Evolutionary conservation across 1,284 basidiomycete genomes (phyloP).

Genomic region (Tetrapyrgos nigripes): DNA sequence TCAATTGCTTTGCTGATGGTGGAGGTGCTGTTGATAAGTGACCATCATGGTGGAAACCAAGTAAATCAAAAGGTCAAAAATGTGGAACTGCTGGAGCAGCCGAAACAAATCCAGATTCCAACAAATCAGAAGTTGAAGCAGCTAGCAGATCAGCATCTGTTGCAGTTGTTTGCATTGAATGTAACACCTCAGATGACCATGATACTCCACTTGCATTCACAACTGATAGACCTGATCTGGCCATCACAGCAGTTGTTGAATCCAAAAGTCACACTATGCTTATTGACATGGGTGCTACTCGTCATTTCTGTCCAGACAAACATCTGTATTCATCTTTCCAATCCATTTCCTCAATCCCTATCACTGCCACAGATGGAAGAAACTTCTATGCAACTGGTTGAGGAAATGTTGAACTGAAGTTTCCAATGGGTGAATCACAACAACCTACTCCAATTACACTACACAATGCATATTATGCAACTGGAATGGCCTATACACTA

Average conservation of each 20-base stretch:
- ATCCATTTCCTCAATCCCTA: constrained; percentile 22
- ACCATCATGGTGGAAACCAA: not conserved
- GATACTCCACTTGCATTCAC: too few species aligned
- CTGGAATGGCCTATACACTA: constrained; percentile 39
- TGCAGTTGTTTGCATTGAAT: not conserved
- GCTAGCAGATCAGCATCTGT: too few species aligned
- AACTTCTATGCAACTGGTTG: constrained; percentile 19
- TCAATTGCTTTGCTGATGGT: constrained; percentile 4
- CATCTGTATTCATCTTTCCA: constrained; percentile 21
- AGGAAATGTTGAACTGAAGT: constrained; percentile 20
- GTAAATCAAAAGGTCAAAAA: not conserved
- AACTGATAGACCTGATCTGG: constrained; percentile 1
- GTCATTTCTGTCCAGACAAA: constrained; percentile 27
- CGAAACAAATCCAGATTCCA: too few species aligned
- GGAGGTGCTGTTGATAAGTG: not conserved
- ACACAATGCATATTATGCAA: constrained; percentile 40
- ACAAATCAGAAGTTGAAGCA: too few species aligned
- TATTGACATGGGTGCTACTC: constrained; percentile 28
- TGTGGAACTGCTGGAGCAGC: too few species aligned
- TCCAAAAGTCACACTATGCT: constrained; percentile 5
- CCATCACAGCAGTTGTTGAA: not conserved
- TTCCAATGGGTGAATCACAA: constrained; percentile 23
- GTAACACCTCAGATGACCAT: too few species aligned
- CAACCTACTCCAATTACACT: constrained; percentile 24
- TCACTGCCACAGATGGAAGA: constrained; percentile 28